These are phyloP conservation scores for Strombidium stylifer DNA, from an alignment of 73 alveolate genomes.

Conservation along the genomic window DNA sequence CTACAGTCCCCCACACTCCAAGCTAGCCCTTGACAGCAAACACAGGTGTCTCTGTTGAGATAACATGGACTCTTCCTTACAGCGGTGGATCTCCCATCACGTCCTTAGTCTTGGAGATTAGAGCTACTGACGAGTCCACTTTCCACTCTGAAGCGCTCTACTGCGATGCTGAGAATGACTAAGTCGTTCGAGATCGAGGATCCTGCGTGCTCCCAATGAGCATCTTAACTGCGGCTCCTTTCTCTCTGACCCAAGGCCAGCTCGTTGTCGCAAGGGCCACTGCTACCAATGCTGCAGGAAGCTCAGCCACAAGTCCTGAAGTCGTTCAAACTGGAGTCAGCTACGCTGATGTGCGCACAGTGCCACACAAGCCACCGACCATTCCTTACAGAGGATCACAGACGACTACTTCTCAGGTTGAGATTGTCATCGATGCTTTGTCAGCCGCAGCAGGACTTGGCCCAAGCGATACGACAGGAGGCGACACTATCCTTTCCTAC, in stretches of 20 bases:
- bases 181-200: background rate
- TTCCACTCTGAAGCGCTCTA: slow-evolving; percentile 10
- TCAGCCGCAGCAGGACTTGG: too few relatives aligned
- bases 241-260: slow-evolving; percentile 21
- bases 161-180: slow-evolving; percentile 30
- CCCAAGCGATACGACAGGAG: slow-evolving; percentile 52
- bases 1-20: slow-evolving; percentile 22
- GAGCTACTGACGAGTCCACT: slow-evolving; percentile 1
- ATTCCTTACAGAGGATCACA: slow-evolving; percentile 31
- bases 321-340: slow-evolving; percentile 25
- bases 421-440: slow-evolving; percentile 13
- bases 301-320: slow-evolving; percentile 1
- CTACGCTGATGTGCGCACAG: slow-evolving; percentile 5
- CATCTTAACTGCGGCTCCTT: slow-evolving; percentile 5
- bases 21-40: slow-evolving; percentile 12
- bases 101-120: slow-evolving; percentile 4
- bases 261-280: slow-evolving; percentile 6
- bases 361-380: slow-evolving; percentile 19
- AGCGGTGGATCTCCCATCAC: slow-evolving; percentile 22
- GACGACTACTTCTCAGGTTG: slow-evolving; percentile 15
- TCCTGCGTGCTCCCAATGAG: slow-evolving; percentile 27
- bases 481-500: slow-evolving; percentile 26
- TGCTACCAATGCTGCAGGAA: slow-evolving; percentile 26
- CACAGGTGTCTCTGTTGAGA: slow-evolving; percentile 12
- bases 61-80: slow-evolving; percentile 27